Conservation (phyloP, 495 filamentous ascomycete genomes). For the Penicillium salamii region DNA sequence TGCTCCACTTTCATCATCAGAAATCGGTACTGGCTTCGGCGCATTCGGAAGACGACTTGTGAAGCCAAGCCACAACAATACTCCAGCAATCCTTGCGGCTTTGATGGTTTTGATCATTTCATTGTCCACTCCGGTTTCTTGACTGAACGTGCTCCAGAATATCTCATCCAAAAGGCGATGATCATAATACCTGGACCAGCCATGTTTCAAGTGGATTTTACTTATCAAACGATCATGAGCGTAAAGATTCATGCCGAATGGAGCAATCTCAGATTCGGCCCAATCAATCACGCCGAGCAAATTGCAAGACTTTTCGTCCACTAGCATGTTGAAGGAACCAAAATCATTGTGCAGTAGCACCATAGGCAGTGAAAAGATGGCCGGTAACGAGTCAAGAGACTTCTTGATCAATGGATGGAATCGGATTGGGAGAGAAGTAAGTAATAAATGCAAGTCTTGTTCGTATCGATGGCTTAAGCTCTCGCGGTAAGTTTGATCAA, state of each 20-base stretch:
- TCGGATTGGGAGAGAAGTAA: conserved; percentile 28
- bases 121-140: conserved; percentile 29
- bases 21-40: conserved; percentile 33
- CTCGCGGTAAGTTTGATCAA: conserved; percentile 22
- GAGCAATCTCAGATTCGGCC: conserved; percentile 37
- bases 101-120: conserved; percentile 31
- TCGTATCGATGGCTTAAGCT: conserved; percentile 19
- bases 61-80: conserved; percentile 35
- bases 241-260: conserved; percentile 39
- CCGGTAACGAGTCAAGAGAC: conserved; percentile 24
- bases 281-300: conserved; percentile 42
- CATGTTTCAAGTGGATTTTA: conserved; percentile 32
- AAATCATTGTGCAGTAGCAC: conserved; percentile 39
- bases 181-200: conserved; percentile 37
- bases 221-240: conserved; percentile 32
- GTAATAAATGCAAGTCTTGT: conserved; percentile 28
- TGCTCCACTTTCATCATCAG: conserved; percentile 32
- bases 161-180: conserved; percentile 27
- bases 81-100: conserved; percentile 33
- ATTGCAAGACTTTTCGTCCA: conserved; percentile 30
- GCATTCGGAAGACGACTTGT: conserved; percentile 38
- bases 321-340: conserved; percentile 37
- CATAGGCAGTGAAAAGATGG: conserved; percentile 38
- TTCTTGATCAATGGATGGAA: conserved; percentile 33
- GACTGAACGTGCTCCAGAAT: conserved; percentile 33